Percentiles rank a stretch among this genome's conserved stretches.
Evolutionary conservation across 164 flowering plant genomes (phyloP).

Genomic region (Stephania cephalantha): DNA sequence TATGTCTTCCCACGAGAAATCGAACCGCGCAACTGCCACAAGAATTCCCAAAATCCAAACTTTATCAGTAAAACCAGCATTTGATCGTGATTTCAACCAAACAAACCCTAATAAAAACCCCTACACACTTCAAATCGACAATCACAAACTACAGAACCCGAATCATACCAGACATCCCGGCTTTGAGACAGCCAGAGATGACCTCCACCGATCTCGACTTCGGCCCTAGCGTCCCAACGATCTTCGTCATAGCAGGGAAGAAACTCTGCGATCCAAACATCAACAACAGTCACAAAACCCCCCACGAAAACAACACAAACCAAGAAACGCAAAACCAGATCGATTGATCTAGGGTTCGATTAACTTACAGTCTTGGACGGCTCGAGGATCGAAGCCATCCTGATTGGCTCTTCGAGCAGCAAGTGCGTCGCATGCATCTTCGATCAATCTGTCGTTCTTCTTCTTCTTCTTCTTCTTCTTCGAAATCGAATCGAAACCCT

Average conservation of each 20-base stretch:
- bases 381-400: conserved; percentile 95
- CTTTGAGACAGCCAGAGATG: conserved; percentile 54
- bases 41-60: background rate
- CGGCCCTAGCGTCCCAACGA: conserved; percentile 71
- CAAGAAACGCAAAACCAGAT: background rate
- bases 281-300: background rate
- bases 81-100: background rate
- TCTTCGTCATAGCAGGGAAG: conserved; percentile 73
- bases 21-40: conserved; percentile 62
- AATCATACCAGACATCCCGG: conserved; percentile 75
- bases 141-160: background rate
- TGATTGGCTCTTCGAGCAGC: conserved; percentile 89
- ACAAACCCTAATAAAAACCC: background rate
- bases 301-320: background rate
- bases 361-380: conserved; percentile 62
- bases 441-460: background rate
- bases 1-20: conserved; percentile 70
- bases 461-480: too few relatives aligned
- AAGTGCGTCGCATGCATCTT: conserved; percentile 67
- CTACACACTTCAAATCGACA: background rate
- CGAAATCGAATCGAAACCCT: too few relatives aligned
- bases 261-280: conserved; percentile 30
- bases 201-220: conserved; percentile 56
- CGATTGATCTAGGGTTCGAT: background rate
- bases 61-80: conserved; percentile 2